phyloP scores from a whole-genome alignment of 257 asterid genomes.

The Osmanthus fragrans region DNA sequence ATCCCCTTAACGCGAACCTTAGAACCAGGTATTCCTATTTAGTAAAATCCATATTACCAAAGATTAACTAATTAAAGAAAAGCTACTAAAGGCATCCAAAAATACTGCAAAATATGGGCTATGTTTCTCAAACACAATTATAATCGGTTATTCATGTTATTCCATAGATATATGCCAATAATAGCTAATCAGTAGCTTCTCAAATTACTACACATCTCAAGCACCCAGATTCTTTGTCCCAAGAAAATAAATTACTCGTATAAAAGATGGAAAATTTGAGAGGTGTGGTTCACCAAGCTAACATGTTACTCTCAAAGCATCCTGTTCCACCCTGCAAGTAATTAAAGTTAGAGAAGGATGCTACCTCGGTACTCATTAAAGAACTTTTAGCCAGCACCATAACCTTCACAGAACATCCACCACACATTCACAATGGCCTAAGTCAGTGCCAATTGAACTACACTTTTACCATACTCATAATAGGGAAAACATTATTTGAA shows the following conservation, averaged over 20 bases:
- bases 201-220: neutral
- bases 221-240: neutral
- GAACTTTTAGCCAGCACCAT: neutral
- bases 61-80: neutral
- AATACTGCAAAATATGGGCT: neutral
- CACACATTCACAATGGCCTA: neutral
- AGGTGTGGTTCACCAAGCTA: neutral
- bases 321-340: neutral
- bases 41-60: neutral
- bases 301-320: neutral
- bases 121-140: neutral
- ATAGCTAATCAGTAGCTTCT: neutral
- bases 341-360: neutral
- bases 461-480: neutral
- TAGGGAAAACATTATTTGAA: neutral
- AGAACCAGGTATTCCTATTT: neutral
- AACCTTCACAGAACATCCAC: too few species aligned
- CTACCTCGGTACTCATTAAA: neutral
- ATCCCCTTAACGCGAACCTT: neutral
- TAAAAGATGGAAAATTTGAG: neutral
- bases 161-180: neutral
- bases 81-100: neutral
- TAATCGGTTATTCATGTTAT: neutral
- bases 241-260: too few species aligned
- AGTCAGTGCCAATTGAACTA: neutral